These are phyloP conservation scores for Stephanodiscus triporus DNA, from an alignment of 108 stramenopile species.

Conservation along the genomic window DNA sequence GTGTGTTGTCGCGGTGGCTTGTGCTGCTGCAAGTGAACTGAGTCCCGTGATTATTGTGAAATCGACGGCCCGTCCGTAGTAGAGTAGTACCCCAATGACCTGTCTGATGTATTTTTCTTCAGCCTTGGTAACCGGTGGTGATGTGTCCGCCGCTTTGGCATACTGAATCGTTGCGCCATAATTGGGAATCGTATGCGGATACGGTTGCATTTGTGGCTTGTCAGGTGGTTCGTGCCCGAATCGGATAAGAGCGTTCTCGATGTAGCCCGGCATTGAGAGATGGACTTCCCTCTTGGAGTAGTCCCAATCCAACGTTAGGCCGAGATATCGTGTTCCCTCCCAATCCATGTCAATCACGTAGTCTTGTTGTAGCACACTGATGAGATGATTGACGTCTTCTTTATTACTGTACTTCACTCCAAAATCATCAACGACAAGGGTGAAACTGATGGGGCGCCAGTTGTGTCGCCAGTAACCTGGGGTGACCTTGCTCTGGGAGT, in stretches of 20 bases:
- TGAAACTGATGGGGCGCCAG: constrained; percentile 2
- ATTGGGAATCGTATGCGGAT: too few species aligned
- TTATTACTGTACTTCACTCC: constrained; percentile 12
- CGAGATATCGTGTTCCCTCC: too few species aligned
- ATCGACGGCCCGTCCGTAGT: too few species aligned
- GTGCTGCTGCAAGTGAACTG: too few species aligned
- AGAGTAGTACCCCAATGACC: too few species aligned
- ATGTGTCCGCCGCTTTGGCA: too few species aligned
- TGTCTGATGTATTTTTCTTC: constrained; percentile 9
- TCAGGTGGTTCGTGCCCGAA: not conserved
- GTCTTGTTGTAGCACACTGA: not conserved
- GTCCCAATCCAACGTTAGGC: not conserved
- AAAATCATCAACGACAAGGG: constrained; percentile 14
- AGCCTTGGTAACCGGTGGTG: not conserved
- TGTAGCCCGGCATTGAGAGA: too few species aligned
- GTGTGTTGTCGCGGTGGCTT: too few species aligned
- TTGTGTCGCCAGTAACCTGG: constrained; percentile 26
- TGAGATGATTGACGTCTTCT: not conserved
- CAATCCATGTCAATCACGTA: too few species aligned
- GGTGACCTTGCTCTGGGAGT: constrained; percentile 5
- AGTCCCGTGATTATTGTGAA: too few species aligned
- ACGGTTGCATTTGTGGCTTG: too few species aligned
- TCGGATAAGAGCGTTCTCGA: not conserved
- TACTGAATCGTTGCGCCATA: not conserved
- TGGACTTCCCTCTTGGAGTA: not conserved